These are phyloP conservation scores for Tillandsia fasciculata DNA, from an alignment of 176 grass and related monocot genomes.

Conservation along the genomic window DNA sequence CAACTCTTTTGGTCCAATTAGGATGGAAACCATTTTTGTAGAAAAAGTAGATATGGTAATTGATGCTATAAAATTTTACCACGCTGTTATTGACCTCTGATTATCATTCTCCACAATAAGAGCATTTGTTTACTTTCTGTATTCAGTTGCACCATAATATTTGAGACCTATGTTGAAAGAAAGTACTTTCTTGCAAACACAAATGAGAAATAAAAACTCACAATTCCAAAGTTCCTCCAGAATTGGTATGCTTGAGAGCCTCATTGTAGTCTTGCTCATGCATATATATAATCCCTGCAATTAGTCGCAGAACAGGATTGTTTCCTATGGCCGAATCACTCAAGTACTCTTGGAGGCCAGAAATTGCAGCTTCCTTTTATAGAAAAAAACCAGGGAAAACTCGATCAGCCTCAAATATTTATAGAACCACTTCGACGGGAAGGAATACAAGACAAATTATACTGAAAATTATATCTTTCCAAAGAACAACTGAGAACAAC, in stretches of 20 bases:
- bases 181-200: neutral
- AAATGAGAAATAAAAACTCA: constrained; percentile 20
- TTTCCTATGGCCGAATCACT: constrained; percentile 58
- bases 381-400: constrained; percentile 1
- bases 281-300: constrained; percentile 64
- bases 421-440: neutral
- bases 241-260: constrained; percentile 62
- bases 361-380: constrained; percentile 52
- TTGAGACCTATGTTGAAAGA: neutral
- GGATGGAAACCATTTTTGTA: no score
- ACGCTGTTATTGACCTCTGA: no score
- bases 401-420: neutral
- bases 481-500: constrained; percentile 2
- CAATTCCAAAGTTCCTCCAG: constrained; percentile 66
- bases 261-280: constrained; percentile 63
- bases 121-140: no score
- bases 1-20: no score
- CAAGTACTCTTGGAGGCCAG: constrained; percentile 52
- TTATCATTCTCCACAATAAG: no score
- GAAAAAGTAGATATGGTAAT: no score
- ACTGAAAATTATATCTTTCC: neutral
- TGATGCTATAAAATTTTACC: no score
- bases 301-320: constrained; percentile 46
- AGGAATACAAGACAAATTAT: neutral
- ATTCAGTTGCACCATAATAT: no score